Conservation (phyloP, 345 rosid genomes). For the Ceriops tagal region DNA sequence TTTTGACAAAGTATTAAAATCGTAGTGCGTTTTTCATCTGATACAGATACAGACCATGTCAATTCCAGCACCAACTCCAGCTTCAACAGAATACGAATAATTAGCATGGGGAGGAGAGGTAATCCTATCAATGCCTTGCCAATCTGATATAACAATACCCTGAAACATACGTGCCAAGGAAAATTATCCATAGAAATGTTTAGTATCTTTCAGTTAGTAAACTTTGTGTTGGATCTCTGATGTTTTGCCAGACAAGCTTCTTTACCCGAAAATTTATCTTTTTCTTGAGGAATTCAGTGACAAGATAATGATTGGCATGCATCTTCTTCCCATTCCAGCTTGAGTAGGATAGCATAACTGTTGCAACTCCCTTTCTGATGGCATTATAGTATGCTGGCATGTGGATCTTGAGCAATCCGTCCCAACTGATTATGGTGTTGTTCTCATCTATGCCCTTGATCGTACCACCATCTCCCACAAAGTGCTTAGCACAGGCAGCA, state of each 20-base stretch:
- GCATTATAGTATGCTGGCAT: conserved; percentile 36
- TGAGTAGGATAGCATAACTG: conserved; percentile 44
- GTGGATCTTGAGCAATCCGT: conserved; percentile 23
- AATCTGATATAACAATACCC: conserved; percentile 29
- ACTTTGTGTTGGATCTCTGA: too few species aligned
- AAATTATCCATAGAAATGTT: background rate
- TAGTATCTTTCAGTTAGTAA: too few species aligned
- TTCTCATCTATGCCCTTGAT: conserved; percentile 32
- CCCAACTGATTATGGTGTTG: conserved; percentile 22
- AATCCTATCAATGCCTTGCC: conserved; percentile 31
- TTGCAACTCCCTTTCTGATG: conserved; percentile 27
- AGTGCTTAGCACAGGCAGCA: conserved; percentile 39
- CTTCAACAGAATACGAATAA: conserved; percentile 26
- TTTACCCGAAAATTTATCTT: conserved; percentile 31
- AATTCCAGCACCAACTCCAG: conserved; percentile 30
- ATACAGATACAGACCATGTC: conserved; percentile 22
- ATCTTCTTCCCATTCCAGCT: conserved; percentile 44
- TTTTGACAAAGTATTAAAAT: too few species aligned
- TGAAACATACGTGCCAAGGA: background rate
- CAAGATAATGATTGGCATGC: conserved; percentile 33
- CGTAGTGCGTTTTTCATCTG: too few species aligned
- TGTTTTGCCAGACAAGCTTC: background rate
- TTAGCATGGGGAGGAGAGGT: conserved; percentile 29
- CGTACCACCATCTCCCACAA: conserved; percentile 39
- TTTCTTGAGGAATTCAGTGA: conserved; percentile 33